A percentile compares a stretch with the other conserved stretches of the same genome.
These are phyloP conservation scores for Hymenoscyphus fraxineus DNA, from an alignment of 2,329 filamentous ascomycete genomes.

Conservation along the genomic window DNA sequence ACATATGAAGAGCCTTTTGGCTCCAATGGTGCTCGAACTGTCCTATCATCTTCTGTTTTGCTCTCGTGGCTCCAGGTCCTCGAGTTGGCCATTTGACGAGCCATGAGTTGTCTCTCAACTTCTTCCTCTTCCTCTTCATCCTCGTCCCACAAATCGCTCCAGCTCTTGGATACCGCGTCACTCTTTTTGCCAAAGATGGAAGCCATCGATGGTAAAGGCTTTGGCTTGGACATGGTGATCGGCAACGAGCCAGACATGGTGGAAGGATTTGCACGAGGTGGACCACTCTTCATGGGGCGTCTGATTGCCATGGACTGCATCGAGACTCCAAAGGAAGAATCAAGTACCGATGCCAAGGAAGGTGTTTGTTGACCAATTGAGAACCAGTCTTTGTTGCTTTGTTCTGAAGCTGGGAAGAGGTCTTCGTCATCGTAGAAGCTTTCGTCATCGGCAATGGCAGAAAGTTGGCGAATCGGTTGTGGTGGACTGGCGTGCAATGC, in stretches of 20 bases:
- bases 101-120: constrained; percentile 58
- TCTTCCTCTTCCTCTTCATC: constrained; percentile 76
- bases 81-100: constrained; percentile 60
- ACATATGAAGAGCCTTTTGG: constrained; percentile 49
- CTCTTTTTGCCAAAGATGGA: constrained; percentile 75
- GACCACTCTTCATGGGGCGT: constrained; percentile 42
- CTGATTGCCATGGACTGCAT: constrained; percentile 68
- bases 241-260: constrained; percentile 67
- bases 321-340: constrained; percentile 77
- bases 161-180: constrained; percentile 90
- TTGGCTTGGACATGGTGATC: constrained; percentile 75
- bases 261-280: constrained; percentile 51
- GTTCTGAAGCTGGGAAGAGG: constrained; percentile 75
- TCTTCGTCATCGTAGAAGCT: constrained; percentile 69
- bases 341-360: constrained; percentile 77
- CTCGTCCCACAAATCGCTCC: constrained; percentile 98
- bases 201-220: constrained; percentile 55
- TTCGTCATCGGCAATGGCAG: constrained; percentile 74
- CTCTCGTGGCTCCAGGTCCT: constrained; percentile 70
- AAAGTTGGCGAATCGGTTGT: constrained; percentile 74
- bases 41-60: constrained; percentile 43
- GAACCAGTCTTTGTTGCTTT: constrained; percentile 70
- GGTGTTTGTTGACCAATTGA: constrained; percentile 72
- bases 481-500: constrained; percentile 74
- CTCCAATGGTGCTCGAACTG: constrained; percentile 49